Evolutionary conservation across 1,284 basidiomycete genomes (phyloP).

Genomic region (Ustilago cynodontis): DNA sequence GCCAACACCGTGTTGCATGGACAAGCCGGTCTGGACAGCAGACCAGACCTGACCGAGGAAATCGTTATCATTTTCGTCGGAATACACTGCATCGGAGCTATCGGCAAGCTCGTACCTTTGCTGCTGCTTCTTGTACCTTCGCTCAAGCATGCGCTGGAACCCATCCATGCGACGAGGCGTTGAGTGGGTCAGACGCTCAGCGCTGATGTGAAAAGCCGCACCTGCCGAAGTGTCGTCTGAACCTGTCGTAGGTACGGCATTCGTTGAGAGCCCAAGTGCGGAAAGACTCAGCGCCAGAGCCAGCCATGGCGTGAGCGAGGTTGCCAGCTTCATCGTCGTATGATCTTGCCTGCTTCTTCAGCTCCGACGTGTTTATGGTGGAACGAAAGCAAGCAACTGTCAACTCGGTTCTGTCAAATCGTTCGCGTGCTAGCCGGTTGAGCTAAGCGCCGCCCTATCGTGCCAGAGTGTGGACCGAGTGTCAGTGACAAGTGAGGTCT

Average conservation of each 20-base stretch:
- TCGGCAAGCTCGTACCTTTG: not conserved
- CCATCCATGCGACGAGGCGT: constrained; percentile 48
- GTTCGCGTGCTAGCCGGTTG: not conserved
- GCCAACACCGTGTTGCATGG: constrained; percentile 23
- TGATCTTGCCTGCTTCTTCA: not conserved
- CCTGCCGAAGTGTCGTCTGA: not conserved
- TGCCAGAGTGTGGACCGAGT: not conserved
- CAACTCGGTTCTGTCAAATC: no score
- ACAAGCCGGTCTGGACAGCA: constrained; percentile 17
- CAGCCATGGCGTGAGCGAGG: constrained; percentile 35
- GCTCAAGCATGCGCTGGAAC: constrained; percentile 45
- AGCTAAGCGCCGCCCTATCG: not conserved
- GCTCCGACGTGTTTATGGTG: not conserved
- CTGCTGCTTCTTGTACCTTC: constrained; percentile 39
- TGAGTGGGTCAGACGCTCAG: constrained; percentile 41
- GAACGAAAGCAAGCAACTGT: not conserved
- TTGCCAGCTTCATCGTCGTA: constrained; percentile 28
- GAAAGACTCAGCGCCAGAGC: constrained; percentile 23
- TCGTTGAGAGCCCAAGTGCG: constrained; percentile 2
- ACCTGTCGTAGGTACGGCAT: constrained; percentile 20
- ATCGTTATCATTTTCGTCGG: not conserved
- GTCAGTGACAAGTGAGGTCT: not conserved
- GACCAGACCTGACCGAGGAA: constrained; percentile 19
- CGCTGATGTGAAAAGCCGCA: constrained; percentile 23
- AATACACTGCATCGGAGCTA: not conserved